Evolutionary conservation across 2,329 filamentous ascomycete genomes (phyloP).

Genomic region (Xylaria polymorpha): DNA sequence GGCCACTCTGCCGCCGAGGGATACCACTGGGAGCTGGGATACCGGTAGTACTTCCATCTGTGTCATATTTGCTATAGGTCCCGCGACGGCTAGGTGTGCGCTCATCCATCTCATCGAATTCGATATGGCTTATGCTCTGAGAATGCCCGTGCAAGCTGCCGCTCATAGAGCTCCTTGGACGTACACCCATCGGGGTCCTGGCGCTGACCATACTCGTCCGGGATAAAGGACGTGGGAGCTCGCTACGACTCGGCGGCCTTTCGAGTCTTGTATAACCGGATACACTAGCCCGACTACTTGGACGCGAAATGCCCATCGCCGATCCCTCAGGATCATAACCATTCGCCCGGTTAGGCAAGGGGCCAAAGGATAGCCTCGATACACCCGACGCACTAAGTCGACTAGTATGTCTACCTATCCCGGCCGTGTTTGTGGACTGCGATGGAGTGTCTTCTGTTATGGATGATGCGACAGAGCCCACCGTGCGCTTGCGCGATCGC

Average conservation of each 20-base stretch:
- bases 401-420: conserved; percentile 62
- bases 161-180: conserved; percentile 77
- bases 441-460: conserved; percentile 64
- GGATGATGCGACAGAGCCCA: conserved; percentile 66
- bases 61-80: conserved; percentile 63
- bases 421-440: conserved; percentile 57
- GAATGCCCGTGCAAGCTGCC: conserved; percentile 70
- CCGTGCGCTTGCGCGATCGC: conserved; percentile 76
- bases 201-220: conserved; percentile 70
- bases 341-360: conserved; percentile 63
- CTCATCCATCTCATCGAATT: conserved; percentile 64
- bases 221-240: conserved; percentile 72
- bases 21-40: conserved; percentile 61
- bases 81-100: conserved; percentile 67
- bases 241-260: conserved; percentile 65
- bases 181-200: conserved; percentile 72
- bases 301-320: conserved; percentile 67
- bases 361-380: conserved; percentile 72
- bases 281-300: conserved; percentile 77
- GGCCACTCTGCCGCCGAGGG: conserved; percentile 60
- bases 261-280: conserved; percentile 57
- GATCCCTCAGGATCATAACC: conserved; percentile 58
- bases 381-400: conserved; percentile 72
- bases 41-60: conserved; percentile 53
- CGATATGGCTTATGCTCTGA: conserved; percentile 67